phyloP scores from a whole-genome alignment of 192 early-diverging fungal genomes.

The Backusella westeae region DNA sequence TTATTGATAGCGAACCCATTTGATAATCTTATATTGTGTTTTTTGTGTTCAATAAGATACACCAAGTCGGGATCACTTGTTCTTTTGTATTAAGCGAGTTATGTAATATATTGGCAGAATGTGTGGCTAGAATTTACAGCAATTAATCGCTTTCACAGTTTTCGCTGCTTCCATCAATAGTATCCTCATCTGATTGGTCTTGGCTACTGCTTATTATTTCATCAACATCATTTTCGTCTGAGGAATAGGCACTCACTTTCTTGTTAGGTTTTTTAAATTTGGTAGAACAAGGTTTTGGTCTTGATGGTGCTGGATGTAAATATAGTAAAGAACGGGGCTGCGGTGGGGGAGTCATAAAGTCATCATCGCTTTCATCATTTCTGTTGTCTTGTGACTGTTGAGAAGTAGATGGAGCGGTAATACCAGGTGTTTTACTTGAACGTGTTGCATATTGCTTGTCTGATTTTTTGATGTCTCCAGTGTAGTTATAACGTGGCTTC shows the following conservation, averaged over 20 bases:
- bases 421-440: neutral
- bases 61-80: too few relatives aligned
- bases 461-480: neutral
- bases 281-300: neutral
- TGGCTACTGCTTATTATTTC: neutral
- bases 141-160: too few relatives aligned
- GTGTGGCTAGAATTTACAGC: neutral
- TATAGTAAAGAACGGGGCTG: neutral
- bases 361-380: neutral
- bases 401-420: neutral
- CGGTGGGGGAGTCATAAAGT: neutral
- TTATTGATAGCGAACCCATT: too few relatives aligned
- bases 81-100: neutral
- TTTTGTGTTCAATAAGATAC: too few relatives aligned
- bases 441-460: neutral
- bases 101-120: neutral
- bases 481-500: neutral
- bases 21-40: too few relatives aligned
- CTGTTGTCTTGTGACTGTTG: neutral
- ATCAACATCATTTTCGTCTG: too few relatives aligned
- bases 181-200: neutral
- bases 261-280: neutral
- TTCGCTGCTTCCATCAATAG: too few relatives aligned
- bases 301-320: neutral
- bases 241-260: neutral